Conservation (phyloP, 805 yeast genomes). For the Suhomyces faveliae region DNA sequence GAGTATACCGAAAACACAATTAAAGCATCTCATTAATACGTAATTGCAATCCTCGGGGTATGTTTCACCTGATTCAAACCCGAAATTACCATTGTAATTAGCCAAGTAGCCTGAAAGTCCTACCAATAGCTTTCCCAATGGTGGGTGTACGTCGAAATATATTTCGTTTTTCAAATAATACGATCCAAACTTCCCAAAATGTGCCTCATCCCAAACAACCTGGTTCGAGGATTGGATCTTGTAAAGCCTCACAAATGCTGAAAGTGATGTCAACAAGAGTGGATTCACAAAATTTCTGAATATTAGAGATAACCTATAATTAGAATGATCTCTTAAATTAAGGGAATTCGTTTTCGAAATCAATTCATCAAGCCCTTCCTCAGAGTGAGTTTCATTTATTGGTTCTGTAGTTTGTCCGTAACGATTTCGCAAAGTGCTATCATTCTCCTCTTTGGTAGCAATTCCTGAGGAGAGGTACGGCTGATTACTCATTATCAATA, state of each 20-base stretch:
- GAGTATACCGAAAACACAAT: slow-evolving; percentile 63
- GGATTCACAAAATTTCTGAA: slow-evolving; percentile 7
- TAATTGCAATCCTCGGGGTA: slow-evolving; percentile 65
- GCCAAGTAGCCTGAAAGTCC: slow-evolving; percentile 78
- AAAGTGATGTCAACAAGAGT: slow-evolving; percentile 10
- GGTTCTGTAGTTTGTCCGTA: not conserved
- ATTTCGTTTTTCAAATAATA: slow-evolving; percentile 76
- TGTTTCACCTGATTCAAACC: slow-evolving; percentile 61
- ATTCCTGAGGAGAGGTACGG: not conserved
- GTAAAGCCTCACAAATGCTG: slow-evolving; percentile 49
- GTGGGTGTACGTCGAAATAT: slow-evolving; percentile 87
- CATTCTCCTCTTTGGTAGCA: not conserved
- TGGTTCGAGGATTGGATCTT: slow-evolving; percentile 53
- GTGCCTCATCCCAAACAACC: slow-evolving; percentile 91
- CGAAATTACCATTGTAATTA: slow-evolving; percentile 79
- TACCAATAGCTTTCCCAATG: slow-evolving; percentile 77
- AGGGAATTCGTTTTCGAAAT: slow-evolving; percentile 13
- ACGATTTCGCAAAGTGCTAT: slow-evolving; percentile 1
- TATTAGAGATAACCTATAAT: not conserved
- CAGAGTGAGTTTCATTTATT: not conserved
- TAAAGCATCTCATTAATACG: slow-evolving; percentile 67
- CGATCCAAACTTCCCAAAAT: slow-evolving; percentile 84
- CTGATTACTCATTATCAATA: not conserved
- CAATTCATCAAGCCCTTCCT: slow-evolving; percentile 11
- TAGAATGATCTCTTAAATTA: slow-evolving; percentile 7